Evolutionary conservation across 2,329 filamentous ascomycete species (phyloP).

Genomic region (Fusarium chlamydosporum): DNA sequence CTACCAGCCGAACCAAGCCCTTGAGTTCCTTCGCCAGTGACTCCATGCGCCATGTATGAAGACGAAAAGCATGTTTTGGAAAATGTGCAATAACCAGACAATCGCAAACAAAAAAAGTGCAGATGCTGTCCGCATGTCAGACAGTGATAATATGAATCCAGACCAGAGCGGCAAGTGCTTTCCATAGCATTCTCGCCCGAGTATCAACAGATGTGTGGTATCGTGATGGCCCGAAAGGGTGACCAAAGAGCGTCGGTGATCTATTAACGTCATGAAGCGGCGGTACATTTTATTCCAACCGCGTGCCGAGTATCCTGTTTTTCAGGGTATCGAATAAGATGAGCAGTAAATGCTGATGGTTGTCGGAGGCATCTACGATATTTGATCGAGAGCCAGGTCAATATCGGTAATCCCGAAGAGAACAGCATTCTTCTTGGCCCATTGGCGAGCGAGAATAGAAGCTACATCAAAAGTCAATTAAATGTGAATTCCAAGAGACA

Average conservation of each 20-base stretch:
- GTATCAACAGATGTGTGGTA: slow-evolving; percentile 41
- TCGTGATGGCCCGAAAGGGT: slow-evolving; percentile 46
- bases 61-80: slow-evolving; percentile 56
- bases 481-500: background rate
- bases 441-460: slow-evolving; percentile 90
- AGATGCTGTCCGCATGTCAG: slow-evolving; percentile 46
- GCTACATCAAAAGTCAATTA: slow-evolving; percentile 65
- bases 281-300: slow-evolving; percentile 53
- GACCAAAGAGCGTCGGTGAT: slow-evolving; percentile 48
- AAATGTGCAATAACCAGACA: slow-evolving; percentile 55
- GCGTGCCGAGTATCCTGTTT: slow-evolving; percentile 51
- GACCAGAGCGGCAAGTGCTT: slow-evolving; percentile 38
- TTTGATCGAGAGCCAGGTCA: slow-evolving; percentile 65
- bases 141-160: slow-evolving; percentile 52
- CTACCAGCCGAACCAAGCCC: slow-evolving; percentile 56
- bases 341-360: slow-evolving; percentile 26
- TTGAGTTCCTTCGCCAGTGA: slow-evolving; percentile 56
- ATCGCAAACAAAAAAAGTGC: slow-evolving; percentile 46
- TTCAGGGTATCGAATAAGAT: slow-evolving; percentile 40
- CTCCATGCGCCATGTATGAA: slow-evolving; percentile 61
- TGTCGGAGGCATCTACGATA: slow-evolving; percentile 51
- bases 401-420: slow-evolving; percentile 68
- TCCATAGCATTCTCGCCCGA: slow-evolving; percentile 31
- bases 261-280: slow-evolving; percentile 55
- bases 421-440: slow-evolving; percentile 85